Conservation (phyloP, 148 eudicot species). For the Arbutus unedo region DNA sequence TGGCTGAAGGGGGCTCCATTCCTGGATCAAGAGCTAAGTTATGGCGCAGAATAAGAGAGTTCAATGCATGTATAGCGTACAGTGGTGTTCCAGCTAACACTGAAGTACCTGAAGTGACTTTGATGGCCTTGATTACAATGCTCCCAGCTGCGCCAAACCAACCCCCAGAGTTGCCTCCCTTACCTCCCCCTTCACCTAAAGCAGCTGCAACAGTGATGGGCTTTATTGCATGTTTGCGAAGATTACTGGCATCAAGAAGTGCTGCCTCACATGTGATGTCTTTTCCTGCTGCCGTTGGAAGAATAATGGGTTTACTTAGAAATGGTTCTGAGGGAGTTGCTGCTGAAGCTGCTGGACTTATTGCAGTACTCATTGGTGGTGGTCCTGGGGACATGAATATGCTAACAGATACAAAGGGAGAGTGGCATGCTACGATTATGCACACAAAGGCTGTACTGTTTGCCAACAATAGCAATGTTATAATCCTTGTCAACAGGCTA, state of each 20-base stretch:
- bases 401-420: slow-evolving; percentile 83
- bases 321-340: slow-evolving; percentile 95
- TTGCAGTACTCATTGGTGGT: slow-evolving; percentile 92
- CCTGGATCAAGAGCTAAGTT: slow-evolving; percentile 98
- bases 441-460: slow-evolving; percentile 93
- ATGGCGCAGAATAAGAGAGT: slow-evolving; percentile 98
- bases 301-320: slow-evolving; percentile 96
- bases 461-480: slow-evolving; percentile 59
- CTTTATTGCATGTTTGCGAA: slow-evolving; percentile 77
- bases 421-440: slow-evolving; percentile 86
- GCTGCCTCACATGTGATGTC: slow-evolving; percentile 97
- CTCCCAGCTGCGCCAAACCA: slow-evolving; percentile 88
- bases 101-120: slow-evolving; percentile 96
- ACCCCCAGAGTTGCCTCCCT: slow-evolving; percentile 90
- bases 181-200: slow-evolving; percentile 98
- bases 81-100: slow-evolving; percentile 76
- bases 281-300: slow-evolving; percentile 98
- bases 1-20: slow-evolving; percentile 90
- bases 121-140: slow-evolving; percentile 97
- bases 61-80: slow-evolving; percentile 89
- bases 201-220: slow-evolving; percentile 98
- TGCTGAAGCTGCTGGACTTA: slow-evolving; percentile 85
- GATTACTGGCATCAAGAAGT: slow-evolving; percentile 81
- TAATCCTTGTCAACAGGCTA: slow-evolving; percentile 83
- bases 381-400: slow-evolving; percentile 78